phyloP scores from a whole-genome alignment of 345 rosid genomes.

The Ceriops decandra region DNA sequence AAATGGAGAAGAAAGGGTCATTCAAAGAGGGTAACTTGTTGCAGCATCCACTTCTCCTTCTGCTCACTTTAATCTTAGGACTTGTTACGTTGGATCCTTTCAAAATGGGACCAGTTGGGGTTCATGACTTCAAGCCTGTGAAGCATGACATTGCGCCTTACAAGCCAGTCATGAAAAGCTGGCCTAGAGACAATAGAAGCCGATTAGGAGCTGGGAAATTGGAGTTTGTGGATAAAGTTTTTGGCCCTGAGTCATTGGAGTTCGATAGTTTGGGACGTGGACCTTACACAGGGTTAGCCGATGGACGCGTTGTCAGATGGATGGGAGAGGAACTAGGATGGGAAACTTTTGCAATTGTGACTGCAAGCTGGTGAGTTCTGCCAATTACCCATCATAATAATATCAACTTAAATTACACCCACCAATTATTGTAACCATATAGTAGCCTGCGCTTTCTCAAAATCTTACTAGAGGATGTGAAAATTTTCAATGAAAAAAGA shows the following conservation, averaged over 20 bases:
- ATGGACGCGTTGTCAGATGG: slow-evolving; percentile 92
- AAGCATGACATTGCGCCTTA: slow-evolving; percentile 85
- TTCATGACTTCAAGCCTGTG: slow-evolving; percentile 72
- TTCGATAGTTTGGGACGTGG: slow-evolving; percentile 73
- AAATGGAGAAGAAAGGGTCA: slow-evolving; percentile 20
- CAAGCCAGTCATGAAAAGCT: slow-evolving; percentile 67
- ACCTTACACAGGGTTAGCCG: slow-evolving; percentile 90
- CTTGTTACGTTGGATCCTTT: slow-evolving; percentile 67
- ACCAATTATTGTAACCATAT: background rate
- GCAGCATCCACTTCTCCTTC: slow-evolving; percentile 36
- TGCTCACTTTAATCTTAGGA: slow-evolving; percentile 48
- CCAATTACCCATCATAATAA: background rate
- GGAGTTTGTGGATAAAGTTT: slow-evolving; percentile 72
- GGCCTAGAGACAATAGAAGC: slow-evolving; percentile 83
- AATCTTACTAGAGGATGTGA: background rate
- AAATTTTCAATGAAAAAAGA: background rate
- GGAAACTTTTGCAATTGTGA: slow-evolving; percentile 80
- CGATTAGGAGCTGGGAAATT: slow-evolving; percentile 57
- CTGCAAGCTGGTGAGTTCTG: slow-evolving; percentile 62
- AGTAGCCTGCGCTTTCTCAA: background rate
- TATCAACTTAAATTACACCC: background rate
- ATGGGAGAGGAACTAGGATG: slow-evolving; percentile 81
- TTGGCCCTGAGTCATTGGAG: slow-evolving; percentile 92
- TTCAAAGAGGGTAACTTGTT: slow-evolving; percentile 4
- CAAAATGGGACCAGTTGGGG: slow-evolving; percentile 68